Evolutionary conservation across 106 monocot genomes (phyloP).

Genomic region (Allium sativum): DNA sequence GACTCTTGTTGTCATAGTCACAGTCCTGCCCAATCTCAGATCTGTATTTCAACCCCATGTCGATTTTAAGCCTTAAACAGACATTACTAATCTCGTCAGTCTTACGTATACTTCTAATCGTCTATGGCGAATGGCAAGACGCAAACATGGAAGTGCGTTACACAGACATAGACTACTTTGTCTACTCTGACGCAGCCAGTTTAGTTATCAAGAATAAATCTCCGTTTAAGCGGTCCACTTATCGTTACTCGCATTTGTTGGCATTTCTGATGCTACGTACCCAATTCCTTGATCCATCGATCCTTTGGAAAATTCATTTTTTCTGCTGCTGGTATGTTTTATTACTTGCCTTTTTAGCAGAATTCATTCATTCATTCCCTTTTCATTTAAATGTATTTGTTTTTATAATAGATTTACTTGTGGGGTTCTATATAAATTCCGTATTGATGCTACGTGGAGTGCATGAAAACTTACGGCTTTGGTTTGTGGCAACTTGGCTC

Average conservation of each 20-base stretch:
- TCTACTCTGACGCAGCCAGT: conserved; percentile 81
- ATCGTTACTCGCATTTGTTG: conserved; percentile 67
- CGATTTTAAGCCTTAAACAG: conserved; percentile 11
- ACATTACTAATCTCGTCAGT: conserved; percentile 38
- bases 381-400: not conserved
- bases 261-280: conserved; percentile 53
- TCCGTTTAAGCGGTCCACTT: conserved; percentile 70
- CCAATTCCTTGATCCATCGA: conserved; percentile 39
- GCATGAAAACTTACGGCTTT: conserved; percentile 38
- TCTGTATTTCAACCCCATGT: not conserved
- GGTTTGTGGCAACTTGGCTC: conserved; percentile 63
- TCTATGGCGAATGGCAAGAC: conserved; percentile 87
- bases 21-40: not conserved
- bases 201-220: conserved; percentile 43
- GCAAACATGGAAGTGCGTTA: conserved; percentile 81
- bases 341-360: too few species aligned
- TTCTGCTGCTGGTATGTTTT: conserved; percentile 43
- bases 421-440: conserved; percentile 54
- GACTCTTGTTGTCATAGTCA: too few species aligned
- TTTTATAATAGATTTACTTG: conserved; percentile 52
- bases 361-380: too few species aligned
- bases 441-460: conserved; percentile 60
- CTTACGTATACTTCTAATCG: conserved; percentile 39
- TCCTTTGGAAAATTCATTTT: conserved; percentile 69
- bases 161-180: conserved; percentile 81